Conservation (phyloP, 2,329 filamentous ascomycete genomes). For the Cladosporium sp. region DNA sequence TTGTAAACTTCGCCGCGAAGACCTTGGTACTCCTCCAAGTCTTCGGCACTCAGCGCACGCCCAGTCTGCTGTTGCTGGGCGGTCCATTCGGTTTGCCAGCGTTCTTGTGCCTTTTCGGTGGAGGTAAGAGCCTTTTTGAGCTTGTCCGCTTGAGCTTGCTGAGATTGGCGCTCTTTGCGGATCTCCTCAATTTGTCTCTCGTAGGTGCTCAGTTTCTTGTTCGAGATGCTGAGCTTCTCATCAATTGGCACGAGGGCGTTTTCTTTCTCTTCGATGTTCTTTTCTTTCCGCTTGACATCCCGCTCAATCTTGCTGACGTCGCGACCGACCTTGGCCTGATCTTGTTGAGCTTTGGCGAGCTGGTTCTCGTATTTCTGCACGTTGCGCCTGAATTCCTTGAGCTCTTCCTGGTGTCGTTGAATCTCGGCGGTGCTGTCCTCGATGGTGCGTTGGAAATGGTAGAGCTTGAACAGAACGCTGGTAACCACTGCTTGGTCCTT, state of each 20-base stretch:
- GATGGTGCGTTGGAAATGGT: constrained; percentile 90
- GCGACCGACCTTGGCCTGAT: constrained; percentile 75
- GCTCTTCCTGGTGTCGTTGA: constrained; percentile 87
- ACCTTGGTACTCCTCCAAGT: constrained; percentile 85
- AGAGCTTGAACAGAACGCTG: constrained; percentile 95
- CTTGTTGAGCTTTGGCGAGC: constrained; percentile 77
- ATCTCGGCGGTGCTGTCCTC: constrained; percentile 89
- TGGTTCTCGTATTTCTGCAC: constrained; percentile 80
- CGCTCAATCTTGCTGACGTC: constrained; percentile 81
- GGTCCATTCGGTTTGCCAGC: constrained; percentile 85
- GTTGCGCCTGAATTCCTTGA: constrained; percentile 87
- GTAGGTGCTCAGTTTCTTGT: constrained; percentile 67
- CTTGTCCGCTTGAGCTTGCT: constrained; percentile 68
- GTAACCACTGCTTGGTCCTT: constrained; percentile 88
- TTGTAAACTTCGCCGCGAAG: constrained; percentile 83
- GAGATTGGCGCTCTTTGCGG: constrained; percentile 72
- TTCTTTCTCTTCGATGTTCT: constrained; percentile 80
- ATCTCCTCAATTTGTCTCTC: constrained; percentile 69
- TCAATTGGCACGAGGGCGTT: constrained; percentile 85
- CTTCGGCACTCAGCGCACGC: constrained; percentile 77
- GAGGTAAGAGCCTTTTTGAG: constrained; percentile 76
- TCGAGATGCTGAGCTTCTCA: constrained; percentile 83
- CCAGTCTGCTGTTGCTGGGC: constrained; percentile 84
- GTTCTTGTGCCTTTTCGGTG: constrained; percentile 85
- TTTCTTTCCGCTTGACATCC: constrained; percentile 81